Evolutionary conservation across 139 green algal species (phyloP).

Genomic region (Chlorella vulgaris): DNA sequence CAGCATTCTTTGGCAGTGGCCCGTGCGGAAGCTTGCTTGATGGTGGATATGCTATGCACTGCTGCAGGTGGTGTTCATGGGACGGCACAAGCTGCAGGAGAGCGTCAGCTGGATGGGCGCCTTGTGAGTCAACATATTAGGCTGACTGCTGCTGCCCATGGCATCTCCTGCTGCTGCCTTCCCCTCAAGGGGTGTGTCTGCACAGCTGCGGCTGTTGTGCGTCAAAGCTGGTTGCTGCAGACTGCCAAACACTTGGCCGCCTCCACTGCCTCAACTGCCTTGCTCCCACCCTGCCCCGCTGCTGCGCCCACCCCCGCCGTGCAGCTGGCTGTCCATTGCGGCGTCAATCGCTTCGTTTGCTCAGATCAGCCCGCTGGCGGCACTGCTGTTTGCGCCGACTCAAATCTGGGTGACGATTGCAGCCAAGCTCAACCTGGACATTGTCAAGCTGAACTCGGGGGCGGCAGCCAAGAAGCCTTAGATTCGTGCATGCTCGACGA

Average conservation of each 20-base stretch:
- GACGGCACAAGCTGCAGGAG: slow-evolving; percentile 51
- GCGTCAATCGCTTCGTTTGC: too few species aligned
- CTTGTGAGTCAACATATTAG: slow-evolving; percentile 70
- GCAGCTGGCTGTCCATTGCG: too few species aligned
- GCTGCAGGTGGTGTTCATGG: slow-evolving; percentile 56
- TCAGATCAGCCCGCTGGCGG: slow-evolving; percentile 44
- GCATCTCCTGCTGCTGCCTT: slow-evolving; percentile 50
- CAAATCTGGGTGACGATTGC: slow-evolving; percentile 71
- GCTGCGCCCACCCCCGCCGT: too few species aligned
- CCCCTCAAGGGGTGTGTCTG: background rate
- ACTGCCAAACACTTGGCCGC: too few species aligned
- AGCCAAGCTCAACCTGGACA: slow-evolving; percentile 59
- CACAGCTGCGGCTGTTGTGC: too few species aligned
- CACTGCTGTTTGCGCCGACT: slow-evolving; percentile 51
- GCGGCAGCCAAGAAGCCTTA: background rate
- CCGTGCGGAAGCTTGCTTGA: too few species aligned
- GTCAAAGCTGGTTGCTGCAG: too few species aligned
- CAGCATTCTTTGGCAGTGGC: too few species aligned
- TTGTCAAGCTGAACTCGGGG: slow-evolving; percentile 22
- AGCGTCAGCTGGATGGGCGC: slow-evolving; percentile 66
- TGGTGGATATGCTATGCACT: too few species aligned
- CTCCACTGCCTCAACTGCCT: too few species aligned
- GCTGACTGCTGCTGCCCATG: too few species aligned
- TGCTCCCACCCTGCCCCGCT: too few species aligned
- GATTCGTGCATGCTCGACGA: background rate